Base-by-base conservation (phyloP, 139 green algal species). In the Coelastrella sp. region DNA sequence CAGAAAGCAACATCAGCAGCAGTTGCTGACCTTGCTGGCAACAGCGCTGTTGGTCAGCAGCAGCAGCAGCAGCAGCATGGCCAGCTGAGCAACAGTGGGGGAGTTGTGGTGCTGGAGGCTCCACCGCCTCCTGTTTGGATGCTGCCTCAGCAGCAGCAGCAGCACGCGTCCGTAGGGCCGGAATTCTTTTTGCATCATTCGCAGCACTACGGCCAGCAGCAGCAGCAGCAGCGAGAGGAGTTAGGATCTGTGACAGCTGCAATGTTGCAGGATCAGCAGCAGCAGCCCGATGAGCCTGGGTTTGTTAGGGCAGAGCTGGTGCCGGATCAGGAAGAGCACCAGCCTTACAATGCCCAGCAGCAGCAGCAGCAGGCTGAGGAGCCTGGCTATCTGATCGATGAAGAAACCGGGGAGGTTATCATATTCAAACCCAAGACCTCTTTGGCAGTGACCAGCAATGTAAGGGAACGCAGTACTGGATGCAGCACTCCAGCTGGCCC, bases 101-200 rank as follows among this genome's bases (percentile, higher is more conserved):
- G 83, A 4, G 83, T 58, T 57, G 83, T 88, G 3, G 83, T 88
- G 5, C 20, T 88, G 68, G n/a, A 80, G 68, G 83, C 83, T 13
- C 83, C 83, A 0, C 83, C 83, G 10, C 47, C 61, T 5, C 83
- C 83, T n/a, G 11, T 10, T 4, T 88, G 83, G 83, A n/a, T 88
- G 80, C 60, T 73, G 61, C 59, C 7, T 61, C 22, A 61, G 80
- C 47, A 83, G 78, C 4, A 60, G n/a, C n/a, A 56, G 4, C 16
- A 83, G 10, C 54, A 22, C 13, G 14, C n/a, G 19, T 4, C 54
- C 0, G 5, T 59, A 7, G 75, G n/a, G 10, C 4, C 13, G 2
- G 8, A 16, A 16, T 54, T 5, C 8, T 6, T 20, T 4, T 7
- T 20, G 7, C 20, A 80, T n/a, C 8, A n/a, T 11, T 7, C 32